Evolutionary conservation across 2,329 filamentous ascomycete genomes (phyloP).

Genomic region (Myriosclerotinia duriaeana): DNA sequence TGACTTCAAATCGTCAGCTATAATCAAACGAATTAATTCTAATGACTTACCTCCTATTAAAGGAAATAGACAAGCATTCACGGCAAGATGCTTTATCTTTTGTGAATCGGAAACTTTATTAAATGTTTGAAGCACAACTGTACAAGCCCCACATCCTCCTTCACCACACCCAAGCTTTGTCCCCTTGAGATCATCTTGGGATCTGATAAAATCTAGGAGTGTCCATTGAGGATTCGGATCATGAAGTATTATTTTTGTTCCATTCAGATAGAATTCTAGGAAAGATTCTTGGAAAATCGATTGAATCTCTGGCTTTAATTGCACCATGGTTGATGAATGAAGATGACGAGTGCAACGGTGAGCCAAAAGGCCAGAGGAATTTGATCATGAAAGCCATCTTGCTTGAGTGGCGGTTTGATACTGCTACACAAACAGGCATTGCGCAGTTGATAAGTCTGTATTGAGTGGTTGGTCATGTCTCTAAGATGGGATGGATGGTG

Average conservation of each 20-base stretch:
- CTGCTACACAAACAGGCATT: background rate
- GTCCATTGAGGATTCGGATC: conserved; percentile 90
- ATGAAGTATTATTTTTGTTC: conserved; percentile 79
- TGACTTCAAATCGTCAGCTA: conserved; percentile 49
- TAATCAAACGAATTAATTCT: background rate
- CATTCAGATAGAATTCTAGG: conserved; percentile 87
- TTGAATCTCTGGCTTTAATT: conserved; percentile 30
- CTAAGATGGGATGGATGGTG: background rate
- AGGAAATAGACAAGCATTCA: conserved; percentile 77
- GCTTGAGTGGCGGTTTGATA: conserved; percentile 2
- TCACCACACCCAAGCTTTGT: conserved; percentile 96
- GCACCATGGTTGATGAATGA: conserved; percentile 25
- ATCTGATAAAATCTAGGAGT: conserved; percentile 88
- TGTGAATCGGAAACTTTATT: conserved; percentile 63
- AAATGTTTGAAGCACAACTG: conserved; percentile 80
- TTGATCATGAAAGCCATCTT: conserved; percentile 1
- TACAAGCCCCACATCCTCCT: conserved; percentile 92
- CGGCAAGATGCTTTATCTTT: conserved; percentile 85
- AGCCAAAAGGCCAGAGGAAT: background rate
- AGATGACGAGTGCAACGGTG: background rate
- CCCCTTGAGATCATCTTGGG: conserved; percentile 70
- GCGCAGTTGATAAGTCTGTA: background rate
- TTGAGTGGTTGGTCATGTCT: background rate
- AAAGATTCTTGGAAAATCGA: conserved; percentile 46
- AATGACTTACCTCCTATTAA: conserved; percentile 32